A percentile compares a stretch with the other conserved stretches of the same genome.
These are phyloP conservation scores for Trifolium dubium DNA, from an alignment of 306 rosid species.

Conservation along the genomic window DNA sequence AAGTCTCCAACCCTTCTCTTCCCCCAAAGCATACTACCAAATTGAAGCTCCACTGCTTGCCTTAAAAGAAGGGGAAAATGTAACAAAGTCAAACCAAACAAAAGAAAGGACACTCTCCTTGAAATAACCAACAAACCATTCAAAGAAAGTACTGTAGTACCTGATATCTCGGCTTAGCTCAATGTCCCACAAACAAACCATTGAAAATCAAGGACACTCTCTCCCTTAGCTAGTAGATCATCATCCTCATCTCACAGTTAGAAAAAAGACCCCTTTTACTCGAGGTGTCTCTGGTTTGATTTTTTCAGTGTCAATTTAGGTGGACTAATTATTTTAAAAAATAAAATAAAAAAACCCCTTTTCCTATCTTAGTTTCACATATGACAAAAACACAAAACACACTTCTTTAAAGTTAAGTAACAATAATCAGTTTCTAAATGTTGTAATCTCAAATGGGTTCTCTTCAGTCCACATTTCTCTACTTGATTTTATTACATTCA, in stretches of 20 bases:
- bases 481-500: slow-evolving; percentile 54
- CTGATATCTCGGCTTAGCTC: slow-evolving; percentile 52
- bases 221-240: slow-evolving; percentile 37
- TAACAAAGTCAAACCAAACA: slow-evolving; percentile 37
- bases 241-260: slow-evolving; percentile 37
- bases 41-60: slow-evolving; percentile 42
- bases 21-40: slow-evolving; percentile 25
- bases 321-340: too few species aligned
- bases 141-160: neutral
- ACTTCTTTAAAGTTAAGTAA: slow-evolving; percentile 18
- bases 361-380: slow-evolving; percentile 43
- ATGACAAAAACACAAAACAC: slow-evolving; percentile 32
- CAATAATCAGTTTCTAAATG: slow-evolving; percentile 44
- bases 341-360: slow-evolving; percentile 35
- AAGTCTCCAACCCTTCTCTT: slow-evolving; percentile 40
- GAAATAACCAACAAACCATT: slow-evolving; percentile 41
- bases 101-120: slow-evolving; percentile 42
- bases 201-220: slow-evolving; percentile 46
- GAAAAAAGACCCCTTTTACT: slow-evolving; percentile 36
- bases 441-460: slow-evolving; percentile 61
- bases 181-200: slow-evolving; percentile 62
- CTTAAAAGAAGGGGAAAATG: slow-evolving; percentile 54
- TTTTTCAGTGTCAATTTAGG: too few species aligned
- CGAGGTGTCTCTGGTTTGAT: neutral
- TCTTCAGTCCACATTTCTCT: slow-evolving; percentile 60